These are phyloP conservation scores for Scytalidium sp. DNA, from an alignment of 2,329 filamentous ascomycete genomes.

Conservation along the genomic window DNA sequence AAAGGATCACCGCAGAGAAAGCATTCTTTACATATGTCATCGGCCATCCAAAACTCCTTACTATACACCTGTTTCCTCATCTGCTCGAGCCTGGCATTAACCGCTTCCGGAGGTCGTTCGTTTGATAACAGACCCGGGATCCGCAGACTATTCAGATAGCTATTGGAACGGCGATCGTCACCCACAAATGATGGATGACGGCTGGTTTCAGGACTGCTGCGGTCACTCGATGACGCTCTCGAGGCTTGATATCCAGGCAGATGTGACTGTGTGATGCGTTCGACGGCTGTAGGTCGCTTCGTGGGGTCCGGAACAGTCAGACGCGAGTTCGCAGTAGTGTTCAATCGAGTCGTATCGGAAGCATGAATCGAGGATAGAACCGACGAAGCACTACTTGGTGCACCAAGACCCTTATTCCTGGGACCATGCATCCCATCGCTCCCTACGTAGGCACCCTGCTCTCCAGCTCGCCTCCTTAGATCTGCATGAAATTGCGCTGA, in stretches of 20 bases:
- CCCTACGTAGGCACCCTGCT: neutral
- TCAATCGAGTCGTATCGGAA: slow-evolving; percentile 27
- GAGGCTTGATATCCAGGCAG: slow-evolving; percentile 45
- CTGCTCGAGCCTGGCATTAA: slow-evolving; percentile 61
- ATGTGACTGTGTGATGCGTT: slow-evolving; percentile 40
- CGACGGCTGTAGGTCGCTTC: slow-evolving; percentile 30
- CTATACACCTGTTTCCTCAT: slow-evolving; percentile 86
- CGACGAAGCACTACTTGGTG: slow-evolving; percentile 23
- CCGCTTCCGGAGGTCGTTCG: slow-evolving; percentile 55
- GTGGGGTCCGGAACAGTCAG: slow-evolving; percentile 21
- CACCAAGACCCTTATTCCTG: slow-evolving; percentile 23
- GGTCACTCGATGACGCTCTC: slow-evolving; percentile 57
- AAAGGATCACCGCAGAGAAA: slow-evolving; percentile 90
- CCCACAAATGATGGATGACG: slow-evolving; percentile 54
- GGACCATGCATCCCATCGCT: neutral
- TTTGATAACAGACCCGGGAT: slow-evolving; percentile 56
- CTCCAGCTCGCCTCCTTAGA: neutral
- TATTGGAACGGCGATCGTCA: slow-evolving; percentile 33
- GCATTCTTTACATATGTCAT: slow-evolving; percentile 96
- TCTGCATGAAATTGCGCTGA: neutral
- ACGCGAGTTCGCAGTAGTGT: slow-evolving; percentile 18
- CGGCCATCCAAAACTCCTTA: slow-evolving; percentile 98
- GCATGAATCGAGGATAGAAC: slow-evolving; percentile 24
- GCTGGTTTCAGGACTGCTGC: slow-evolving; percentile 55
- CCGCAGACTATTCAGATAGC: slow-evolving; percentile 41